phyloP scores from a whole-genome alignment of 1,284 basidiomycete species.

The Ustilago shanxiensis region DNA sequence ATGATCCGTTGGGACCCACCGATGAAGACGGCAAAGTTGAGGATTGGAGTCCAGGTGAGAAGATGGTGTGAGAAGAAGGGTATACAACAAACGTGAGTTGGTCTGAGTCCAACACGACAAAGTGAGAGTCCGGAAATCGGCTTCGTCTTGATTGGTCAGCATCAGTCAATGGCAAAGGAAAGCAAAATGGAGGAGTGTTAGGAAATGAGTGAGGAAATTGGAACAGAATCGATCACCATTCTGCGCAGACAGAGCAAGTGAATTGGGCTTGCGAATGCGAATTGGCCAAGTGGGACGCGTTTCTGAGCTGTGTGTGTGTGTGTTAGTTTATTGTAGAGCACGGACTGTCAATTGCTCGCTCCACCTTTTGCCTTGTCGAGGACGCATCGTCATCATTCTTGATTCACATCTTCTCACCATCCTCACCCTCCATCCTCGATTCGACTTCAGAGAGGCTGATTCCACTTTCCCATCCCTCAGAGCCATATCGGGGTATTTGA shows the following conservation, averaged over 20 bases:
- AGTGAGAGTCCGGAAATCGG: slow-evolving; percentile 21
- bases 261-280: slow-evolving; percentile 28
- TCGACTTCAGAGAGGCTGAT: neutral
- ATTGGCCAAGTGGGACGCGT: slow-evolving; percentile 14
- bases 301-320: no score
- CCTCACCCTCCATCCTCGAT: neutral
- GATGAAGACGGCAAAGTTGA: neutral
- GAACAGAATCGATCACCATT: slow-evolving; percentile 32
- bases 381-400: slow-evolving; percentile 12
- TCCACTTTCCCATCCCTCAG: neutral
- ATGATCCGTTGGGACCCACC: no score
- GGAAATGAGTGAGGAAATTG: neutral
- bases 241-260: neutral
- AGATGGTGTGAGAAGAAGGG: slow-evolving; percentile 4
- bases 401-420: neutral
- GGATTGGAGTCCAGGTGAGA: neutral
- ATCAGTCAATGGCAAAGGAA: slow-evolving; percentile 13
- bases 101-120: neutral
- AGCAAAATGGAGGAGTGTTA: neutral
- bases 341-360: neutral
- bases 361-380: neutral
- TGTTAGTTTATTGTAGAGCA: slow-evolving; percentile 9
- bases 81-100: neutral
- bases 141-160: slow-evolving; percentile 18
- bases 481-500: neutral